Evolutionary conservation across 331 rosid genomes (phyloP), one percentile per base, ranked within the genome.

Genomic region (Quercus phellos): DNA sequence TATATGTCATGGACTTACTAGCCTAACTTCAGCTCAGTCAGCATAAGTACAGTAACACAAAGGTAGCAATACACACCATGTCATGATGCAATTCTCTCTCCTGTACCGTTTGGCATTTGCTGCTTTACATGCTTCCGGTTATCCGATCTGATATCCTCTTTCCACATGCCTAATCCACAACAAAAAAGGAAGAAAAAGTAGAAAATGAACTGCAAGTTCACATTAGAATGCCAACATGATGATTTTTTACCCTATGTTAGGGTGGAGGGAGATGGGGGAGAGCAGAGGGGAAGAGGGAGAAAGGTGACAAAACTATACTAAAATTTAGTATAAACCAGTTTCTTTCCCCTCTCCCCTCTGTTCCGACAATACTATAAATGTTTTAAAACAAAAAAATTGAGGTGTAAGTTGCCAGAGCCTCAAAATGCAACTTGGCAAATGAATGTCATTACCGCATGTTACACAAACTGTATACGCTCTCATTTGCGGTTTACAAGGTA

Each of bases 401-500:
- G n/a, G 81, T 4, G 27, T 19, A 18, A 73, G 69, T 66, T 81
- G 73, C 82, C 74, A 10, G 55, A 53, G 68, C 72, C 74, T 70
- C 53, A 55, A 68, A 30, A 55, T 74, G 73, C 71, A 68, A 71
- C 58, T 64, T 51, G 81, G 86, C 80, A 64, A 46, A 63, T 81
- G 79, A 77, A 73, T 73, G 85, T 56, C 76, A 43, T 32, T 30
- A 30, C 13, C 32, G 70, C 29, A 64, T 35, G 50, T 73, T 16
- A 76, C 43, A 72, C 68, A 78, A 78, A 81, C 80, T 71, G 76
- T 54, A 83, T 59, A 76, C 73, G 77, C 75, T 64, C 51, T 75
- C 82, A 81, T 51, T 51, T 66, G 89, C 68, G 34, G 38, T 74
- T 68, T 26, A 74, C 81, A 77, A 88, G 77, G 63, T 51, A 59